phyloP scores from a whole-genome alignment of 768 basidiomycete genomes.

The Trametes cingulata region DNA sequence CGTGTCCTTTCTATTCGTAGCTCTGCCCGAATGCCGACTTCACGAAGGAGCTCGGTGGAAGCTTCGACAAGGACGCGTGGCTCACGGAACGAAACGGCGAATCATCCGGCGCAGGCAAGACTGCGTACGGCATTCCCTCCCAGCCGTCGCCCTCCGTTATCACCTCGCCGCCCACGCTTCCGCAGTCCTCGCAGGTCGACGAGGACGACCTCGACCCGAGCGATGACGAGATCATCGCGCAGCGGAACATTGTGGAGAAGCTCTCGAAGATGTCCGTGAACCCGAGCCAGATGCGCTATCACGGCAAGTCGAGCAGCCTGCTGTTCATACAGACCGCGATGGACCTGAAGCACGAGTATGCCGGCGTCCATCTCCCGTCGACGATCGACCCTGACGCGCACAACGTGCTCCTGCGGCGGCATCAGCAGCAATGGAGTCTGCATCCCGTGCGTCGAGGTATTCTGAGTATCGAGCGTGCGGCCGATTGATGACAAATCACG shows the following conservation, averaged over 20 bases:
- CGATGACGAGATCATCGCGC: constrained; percentile 30
- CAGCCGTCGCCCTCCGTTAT: constrained; percentile 14
- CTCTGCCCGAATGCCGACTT: constrained; percentile 67
- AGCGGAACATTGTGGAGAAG: constrained; percentile 32
- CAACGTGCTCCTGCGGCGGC: constrained; percentile 32
- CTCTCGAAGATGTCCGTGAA: constrained; percentile 33
- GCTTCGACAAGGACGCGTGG: constrained; percentile 43
- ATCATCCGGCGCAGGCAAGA: constrained; percentile 16
- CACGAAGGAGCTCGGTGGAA: constrained; percentile 54
- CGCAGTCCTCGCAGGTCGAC: constrained; percentile 20
- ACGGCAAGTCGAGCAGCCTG: constrained; percentile 45
- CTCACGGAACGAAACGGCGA: constrained; percentile 19
- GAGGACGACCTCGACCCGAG: constrained; percentile 33
- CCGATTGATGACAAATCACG: neutral
- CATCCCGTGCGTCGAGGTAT: constrained; percentile 41
- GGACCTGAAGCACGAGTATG: constrained; percentile 43
- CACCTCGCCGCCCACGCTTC: constrained; percentile 15
- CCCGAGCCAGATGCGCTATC: constrained; percentile 35
- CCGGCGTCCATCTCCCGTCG: constrained; percentile 24
- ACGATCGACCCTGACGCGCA: constrained; percentile 15
- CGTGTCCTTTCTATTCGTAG: constrained; percentile 35
- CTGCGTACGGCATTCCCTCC: constrained; percentile 24
- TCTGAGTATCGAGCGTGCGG: too few relatives aligned
- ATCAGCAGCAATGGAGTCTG: constrained; percentile 52
- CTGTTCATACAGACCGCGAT: constrained; percentile 44